These are phyloP conservation scores for Glycine tomentella DNA, from an alignment of 306 rosid genomes.

Conservation along the genomic window DNA sequence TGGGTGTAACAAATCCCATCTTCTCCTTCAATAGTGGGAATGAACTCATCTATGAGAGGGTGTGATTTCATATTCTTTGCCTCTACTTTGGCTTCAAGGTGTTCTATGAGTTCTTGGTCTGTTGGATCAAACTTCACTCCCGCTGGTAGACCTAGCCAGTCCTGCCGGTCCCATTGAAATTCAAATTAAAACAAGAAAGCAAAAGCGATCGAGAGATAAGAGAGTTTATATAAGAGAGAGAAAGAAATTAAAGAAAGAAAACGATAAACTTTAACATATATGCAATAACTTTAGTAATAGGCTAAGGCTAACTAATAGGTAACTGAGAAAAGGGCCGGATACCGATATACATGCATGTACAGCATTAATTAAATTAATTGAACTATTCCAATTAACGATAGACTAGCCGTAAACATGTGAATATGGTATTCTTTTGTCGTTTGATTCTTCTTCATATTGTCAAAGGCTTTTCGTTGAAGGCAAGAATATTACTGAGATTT, in stretches of 20 bases:
- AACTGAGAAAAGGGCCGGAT: conserved; percentile 30
- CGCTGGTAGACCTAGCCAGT: conserved; percentile 98
- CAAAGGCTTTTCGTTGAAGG: conserved; percentile 49
- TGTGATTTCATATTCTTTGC: conserved; percentile 84
- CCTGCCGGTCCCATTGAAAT: conserved; percentile 59
- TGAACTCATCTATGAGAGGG: conserved; percentile 97
- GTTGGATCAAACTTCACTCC: conserved; percentile 99
- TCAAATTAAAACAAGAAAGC: conserved; percentile 17
- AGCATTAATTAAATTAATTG: conserved; percentile 40
- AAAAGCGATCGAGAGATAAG: background rate
- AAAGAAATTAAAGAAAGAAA: conserved; percentile 19
- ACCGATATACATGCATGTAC: background rate
- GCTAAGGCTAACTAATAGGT: conserved; percentile 7
- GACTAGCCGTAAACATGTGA: conserved; percentile 28
- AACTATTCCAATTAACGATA: background rate
- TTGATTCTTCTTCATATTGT: conserved; percentile 44
- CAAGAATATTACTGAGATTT: conserved; percentile 45
- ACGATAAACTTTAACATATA: conserved; percentile 42
- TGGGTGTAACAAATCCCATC: conserved; percentile 99
- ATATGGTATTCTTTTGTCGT: conserved; percentile 25
- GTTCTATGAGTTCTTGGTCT: conserved; percentile 97
- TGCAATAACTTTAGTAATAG: conserved; percentile 24
- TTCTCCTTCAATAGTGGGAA: conserved; percentile 97
- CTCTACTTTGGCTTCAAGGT: conserved; percentile 96
- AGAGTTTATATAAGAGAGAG: background rate